Evolutionary conservation across 345 rosid genomes (phyloP).

Genomic region (Populus deltoides): DNA sequence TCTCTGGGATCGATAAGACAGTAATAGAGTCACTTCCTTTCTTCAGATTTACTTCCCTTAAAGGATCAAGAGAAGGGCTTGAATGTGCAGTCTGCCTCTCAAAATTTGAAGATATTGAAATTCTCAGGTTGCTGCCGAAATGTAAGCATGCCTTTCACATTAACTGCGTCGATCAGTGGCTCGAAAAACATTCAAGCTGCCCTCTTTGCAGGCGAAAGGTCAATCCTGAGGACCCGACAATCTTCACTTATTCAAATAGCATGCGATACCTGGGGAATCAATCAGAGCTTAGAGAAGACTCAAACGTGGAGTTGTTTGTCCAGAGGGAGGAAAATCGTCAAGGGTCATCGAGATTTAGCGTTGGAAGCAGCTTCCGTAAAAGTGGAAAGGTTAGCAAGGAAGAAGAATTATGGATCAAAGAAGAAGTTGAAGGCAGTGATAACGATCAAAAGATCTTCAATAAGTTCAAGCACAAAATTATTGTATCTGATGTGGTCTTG

Average conservation of each 20-base stretch:
- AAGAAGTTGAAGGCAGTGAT: slow-evolving; percentile 3
- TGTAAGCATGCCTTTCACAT: slow-evolving; percentile 90
- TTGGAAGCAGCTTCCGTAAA: slow-evolving; percentile 73
- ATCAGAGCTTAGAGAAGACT: slow-evolving; percentile 45
- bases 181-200: slow-evolving; percentile 82
- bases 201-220: slow-evolving; percentile 73
- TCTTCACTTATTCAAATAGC: slow-evolving; percentile 53
- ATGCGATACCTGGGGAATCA: slow-evolving; percentile 47
- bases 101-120: slow-evolving; percentile 72
- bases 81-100: slow-evolving; percentile 88
- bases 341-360: slow-evolving; percentile 63
- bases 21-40: slow-evolving; percentile 82
- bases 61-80: slow-evolving; percentile 71
- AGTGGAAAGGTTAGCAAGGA: slow-evolving; percentile 32
- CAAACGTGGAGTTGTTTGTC: slow-evolving; percentile 57
- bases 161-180: slow-evolving; percentile 84
- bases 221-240: slow-evolving; percentile 49
- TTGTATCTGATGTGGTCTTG: slow-evolving; percentile 67
- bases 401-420: slow-evolving; percentile 9
- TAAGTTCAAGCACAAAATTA: slow-evolving; percentile 63
- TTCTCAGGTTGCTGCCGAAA: slow-evolving; percentile 68
- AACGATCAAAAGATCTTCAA: slow-evolving; percentile 34
- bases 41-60: slow-evolving; percentile 73
- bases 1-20: slow-evolving; percentile 76
- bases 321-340: slow-evolving; percentile 56